Conservation (phyloP, 2,329 filamentous ascomycete species). For the Exserohilum turcica region DNA sequence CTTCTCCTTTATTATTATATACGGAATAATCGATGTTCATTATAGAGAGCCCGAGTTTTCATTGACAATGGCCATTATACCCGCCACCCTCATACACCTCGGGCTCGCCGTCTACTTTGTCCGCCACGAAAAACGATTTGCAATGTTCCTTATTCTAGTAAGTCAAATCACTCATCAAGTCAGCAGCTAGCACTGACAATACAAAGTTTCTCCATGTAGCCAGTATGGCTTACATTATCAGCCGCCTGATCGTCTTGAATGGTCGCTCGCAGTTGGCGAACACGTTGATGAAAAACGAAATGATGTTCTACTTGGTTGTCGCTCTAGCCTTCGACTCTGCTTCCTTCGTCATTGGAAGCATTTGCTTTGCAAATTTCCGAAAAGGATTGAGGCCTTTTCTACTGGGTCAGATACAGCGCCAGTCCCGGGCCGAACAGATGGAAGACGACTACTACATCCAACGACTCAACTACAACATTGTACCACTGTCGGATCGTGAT, state of each 20-base stretch:
- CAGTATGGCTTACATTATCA: conserved; percentile 28
- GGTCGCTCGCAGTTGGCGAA: conserved; percentile 10
- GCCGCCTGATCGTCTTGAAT: conserved; percentile 25
- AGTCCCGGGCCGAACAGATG: conserved; percentile 6
- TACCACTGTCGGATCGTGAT: conserved; percentile 11
- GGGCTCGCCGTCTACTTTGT: conserved; percentile 17
- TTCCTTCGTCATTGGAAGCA: conserved; percentile 8
- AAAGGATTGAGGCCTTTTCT: conserved; percentile 31
- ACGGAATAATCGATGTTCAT: conserved; percentile 29
- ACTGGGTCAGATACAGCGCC: conserved; percentile 13
- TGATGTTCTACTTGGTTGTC: conserved; percentile 25
- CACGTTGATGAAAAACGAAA: conserved; percentile 29
- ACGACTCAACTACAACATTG: conserved; percentile 16
- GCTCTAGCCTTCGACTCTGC: conserved; percentile 12
- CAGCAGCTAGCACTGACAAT: too few species aligned
- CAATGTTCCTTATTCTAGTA: conserved; percentile 22
- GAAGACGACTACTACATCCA: conserved; percentile 15
- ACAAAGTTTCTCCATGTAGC: conserved; percentile 19
- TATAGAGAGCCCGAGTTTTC: conserved; percentile 28
- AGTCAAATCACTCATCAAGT: background rate
- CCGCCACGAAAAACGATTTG: conserved; percentile 17
- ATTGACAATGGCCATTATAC: conserved; percentile 32
- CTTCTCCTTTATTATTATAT: conserved; percentile 28
- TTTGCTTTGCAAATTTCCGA: conserved; percentile 29
- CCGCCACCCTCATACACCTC: conserved; percentile 20